Conservation (phyloP, 2,329 filamentous ascomycete genomes). For the Knoxdaviesia capensis region DNA sequence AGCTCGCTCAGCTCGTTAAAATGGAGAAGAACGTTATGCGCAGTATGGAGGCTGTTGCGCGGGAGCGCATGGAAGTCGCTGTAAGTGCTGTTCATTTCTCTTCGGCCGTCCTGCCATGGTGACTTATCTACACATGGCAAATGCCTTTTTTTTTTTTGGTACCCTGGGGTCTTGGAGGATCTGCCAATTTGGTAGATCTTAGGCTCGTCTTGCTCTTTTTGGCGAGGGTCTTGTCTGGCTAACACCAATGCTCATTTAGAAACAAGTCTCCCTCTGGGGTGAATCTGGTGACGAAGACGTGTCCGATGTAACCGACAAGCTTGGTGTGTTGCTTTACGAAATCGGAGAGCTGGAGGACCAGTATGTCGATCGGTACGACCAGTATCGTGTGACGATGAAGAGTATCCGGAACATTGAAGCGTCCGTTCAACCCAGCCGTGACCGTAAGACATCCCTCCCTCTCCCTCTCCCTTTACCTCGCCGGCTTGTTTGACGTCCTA, state of each 20-base stretch:
- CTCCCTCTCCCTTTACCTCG: neutral
- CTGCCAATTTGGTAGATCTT: neutral
- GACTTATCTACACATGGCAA: neutral
- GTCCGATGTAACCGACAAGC: constrained; percentile 96
- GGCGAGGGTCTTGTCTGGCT: neutral
- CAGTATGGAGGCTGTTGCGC: constrained; percentile 83
- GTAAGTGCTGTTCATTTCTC: constrained; percentile 33
- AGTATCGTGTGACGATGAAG: constrained; percentile 98
- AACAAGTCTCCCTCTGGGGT: constrained; percentile 98
- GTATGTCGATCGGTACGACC: constrained; percentile 96
- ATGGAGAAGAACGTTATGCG: constrained; percentile 99
- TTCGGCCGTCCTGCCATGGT: neutral
- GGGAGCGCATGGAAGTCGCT: constrained; percentile 95
- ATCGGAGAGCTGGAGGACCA: constrained; percentile 97
- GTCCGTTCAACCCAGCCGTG: constrained; percentile 91
- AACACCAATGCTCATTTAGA: constrained; percentile 26
- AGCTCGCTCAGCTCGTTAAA: constrained; percentile 93
- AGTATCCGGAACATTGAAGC: constrained; percentile 98
- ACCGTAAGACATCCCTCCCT: constrained; percentile 42
- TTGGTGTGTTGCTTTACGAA: constrained; percentile 93
- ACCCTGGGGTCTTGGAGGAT: neutral
- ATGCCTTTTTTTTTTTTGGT: neutral
- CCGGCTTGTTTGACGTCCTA: too few species aligned
- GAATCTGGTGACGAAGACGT: constrained; percentile 93
- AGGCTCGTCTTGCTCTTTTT: neutral